Percentiles rank a stretch among this genome's conserved stretches.
Conservation (phyloP, 2,329 filamentous ascomycete species). For the Mariannaea sp. region DNA sequence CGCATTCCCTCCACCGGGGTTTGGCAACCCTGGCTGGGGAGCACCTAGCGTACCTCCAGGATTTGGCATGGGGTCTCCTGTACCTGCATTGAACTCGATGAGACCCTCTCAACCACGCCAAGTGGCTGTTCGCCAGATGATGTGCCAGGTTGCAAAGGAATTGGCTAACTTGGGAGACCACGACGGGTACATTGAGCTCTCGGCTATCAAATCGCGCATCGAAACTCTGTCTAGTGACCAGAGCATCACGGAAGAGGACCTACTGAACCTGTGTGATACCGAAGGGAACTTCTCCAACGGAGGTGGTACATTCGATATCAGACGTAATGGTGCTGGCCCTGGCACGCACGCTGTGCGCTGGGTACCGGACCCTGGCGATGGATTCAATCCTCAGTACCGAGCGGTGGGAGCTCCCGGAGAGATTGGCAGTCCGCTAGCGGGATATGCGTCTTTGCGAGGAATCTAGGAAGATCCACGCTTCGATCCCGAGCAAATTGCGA, state of each 20-base stretch:
- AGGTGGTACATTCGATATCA: conserved; percentile 82
- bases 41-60: conserved; percentile 42
- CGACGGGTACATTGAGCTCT: conserved; percentile 73
- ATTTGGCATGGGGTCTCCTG: conserved; percentile 43
- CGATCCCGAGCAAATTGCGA: conserved; percentile 13
- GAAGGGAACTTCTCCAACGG: conserved; percentile 87
- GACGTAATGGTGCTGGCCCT: conserved; percentile 50
- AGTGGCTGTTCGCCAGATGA: conserved; percentile 71
- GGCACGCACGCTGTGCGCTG: conserved; percentile 56
- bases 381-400: conserved; percentile 47
- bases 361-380: conserved; percentile 57
- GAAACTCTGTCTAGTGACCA: conserved; percentile 56
- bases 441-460: conserved; percentile 46
- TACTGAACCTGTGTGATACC: conserved; percentile 86
- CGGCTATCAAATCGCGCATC: conserved; percentile 68
- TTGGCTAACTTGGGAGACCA: conserved; percentile 50
- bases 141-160: conserved; percentile 78
- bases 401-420: conserved; percentile 65
- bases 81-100: conserved; percentile 36
- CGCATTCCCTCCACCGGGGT: conserved; percentile 54
- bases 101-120: conserved; percentile 62
- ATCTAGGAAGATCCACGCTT: conserved; percentile 38
- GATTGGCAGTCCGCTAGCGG: conserved; percentile 68
- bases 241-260: conserved; percentile 60
- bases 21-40: conserved; percentile 49